Evolutionary conservation across 2,329 filamentous ascomycete species (phyloP).

Genomic region (Berkeleyomyces rouxiae): DNA sequence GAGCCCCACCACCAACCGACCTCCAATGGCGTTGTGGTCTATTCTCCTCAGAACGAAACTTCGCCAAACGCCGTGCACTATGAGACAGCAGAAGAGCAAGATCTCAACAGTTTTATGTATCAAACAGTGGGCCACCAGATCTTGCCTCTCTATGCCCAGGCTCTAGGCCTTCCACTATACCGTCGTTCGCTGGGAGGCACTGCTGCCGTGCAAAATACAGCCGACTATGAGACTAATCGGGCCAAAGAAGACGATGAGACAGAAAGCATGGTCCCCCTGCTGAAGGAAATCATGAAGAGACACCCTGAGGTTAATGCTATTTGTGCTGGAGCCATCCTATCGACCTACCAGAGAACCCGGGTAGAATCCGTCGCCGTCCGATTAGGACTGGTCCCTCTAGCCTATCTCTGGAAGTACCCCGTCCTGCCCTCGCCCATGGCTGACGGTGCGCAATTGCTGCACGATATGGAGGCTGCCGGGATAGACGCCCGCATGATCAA

Average conservation of each 20-base stretch:
- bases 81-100: constrained; percentile 19
- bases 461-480: constrained; percentile 63
- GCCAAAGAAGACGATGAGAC: constrained; percentile 53
- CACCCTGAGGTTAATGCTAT: constrained; percentile 77
- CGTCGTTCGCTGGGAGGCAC: constrained; percentile 56
- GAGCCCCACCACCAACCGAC: constrained; percentile 4
- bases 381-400: constrained; percentile 65
- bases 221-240: constrained; percentile 43
- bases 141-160: constrained; percentile 67
- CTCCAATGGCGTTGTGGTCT: constrained; percentile 16
- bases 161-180: constrained; percentile 70
- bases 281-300: constrained; percentile 45
- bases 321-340: constrained; percentile 80
- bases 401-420: constrained; percentile 87
- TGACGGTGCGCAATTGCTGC: constrained; percentile 44
- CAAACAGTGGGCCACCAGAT: constrained; percentile 86
- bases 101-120: constrained; percentile 98
- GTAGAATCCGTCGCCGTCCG: constrained; percentile 81
- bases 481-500: constrained; percentile 89
- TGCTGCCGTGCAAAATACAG: constrained; percentile 48
- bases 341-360: constrained; percentile 90
- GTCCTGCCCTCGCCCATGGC: constrained; percentile 37
- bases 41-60: constrained; percentile 10
- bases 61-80: constrained; percentile 5
- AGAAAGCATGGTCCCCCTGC: constrained; percentile 64